These are phyloP conservation scores for Grosmannia clavigera DNA, from an alignment of 2,329 filamentous ascomycete species.

Conservation along the genomic window DNA sequence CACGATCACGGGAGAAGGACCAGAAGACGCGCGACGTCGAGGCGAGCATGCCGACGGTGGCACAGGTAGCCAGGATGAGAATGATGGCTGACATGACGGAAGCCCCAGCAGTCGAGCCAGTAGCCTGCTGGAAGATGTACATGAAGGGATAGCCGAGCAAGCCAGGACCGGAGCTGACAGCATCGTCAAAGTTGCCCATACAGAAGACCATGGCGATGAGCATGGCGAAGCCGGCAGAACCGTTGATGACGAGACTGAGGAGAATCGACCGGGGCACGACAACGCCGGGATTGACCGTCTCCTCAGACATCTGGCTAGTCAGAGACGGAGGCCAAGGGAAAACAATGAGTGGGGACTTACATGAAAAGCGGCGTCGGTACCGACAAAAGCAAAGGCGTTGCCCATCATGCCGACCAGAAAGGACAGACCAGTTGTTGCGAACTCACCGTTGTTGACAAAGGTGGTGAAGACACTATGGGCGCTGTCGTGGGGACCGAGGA, in stretches of 20 bases:
- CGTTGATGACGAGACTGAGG: constrained; percentile 19
- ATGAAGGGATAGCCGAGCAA: constrained; percentile 44
- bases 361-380: constrained; percentile 17
- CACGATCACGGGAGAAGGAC: constrained; percentile 32
- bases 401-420: constrained; percentile 32
- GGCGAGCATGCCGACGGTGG: constrained; percentile 38
- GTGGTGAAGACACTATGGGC: constrained; percentile 26
- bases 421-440: constrained; percentile 28
- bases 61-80: constrained; percentile 31
- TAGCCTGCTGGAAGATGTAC: constrained; percentile 41
- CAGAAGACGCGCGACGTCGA: constrained; percentile 38
- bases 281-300: constrained; percentile 21
- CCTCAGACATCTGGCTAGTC: constrained; percentile 21
- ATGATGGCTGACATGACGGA: constrained; percentile 36
- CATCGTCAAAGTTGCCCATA: constrained; percentile 15
- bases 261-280: constrained; percentile 24
- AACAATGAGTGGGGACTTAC: not conserved
- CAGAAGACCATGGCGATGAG: constrained; percentile 24
- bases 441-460: constrained; percentile 34
- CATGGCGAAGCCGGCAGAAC: constrained; percentile 21
- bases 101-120: constrained; percentile 31
- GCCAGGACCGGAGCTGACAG: constrained; percentile 13
- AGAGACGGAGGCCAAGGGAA: not conserved
- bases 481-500: constrained; percentile 10
- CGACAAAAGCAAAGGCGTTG: constrained; percentile 22